Conservation (phyloP, 2,329 filamentous ascomycete genomes). For the Fusarium chlamydosporum region DNA sequence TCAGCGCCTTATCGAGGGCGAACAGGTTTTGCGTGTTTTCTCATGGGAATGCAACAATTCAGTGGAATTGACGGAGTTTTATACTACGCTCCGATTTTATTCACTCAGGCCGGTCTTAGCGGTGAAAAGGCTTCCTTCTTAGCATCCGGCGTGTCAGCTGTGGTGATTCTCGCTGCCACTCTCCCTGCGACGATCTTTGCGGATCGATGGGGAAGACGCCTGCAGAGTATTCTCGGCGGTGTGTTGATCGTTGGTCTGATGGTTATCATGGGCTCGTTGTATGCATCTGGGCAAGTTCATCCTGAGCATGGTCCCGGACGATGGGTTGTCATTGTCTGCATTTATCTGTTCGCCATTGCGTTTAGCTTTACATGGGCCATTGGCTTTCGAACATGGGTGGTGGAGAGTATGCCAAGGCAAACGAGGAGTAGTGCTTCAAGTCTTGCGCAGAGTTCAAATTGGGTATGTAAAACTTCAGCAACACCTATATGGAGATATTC, state of each 20-base stretch:
- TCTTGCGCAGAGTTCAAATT: constrained; percentile 68
- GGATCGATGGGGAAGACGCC: constrained; percentile 69
- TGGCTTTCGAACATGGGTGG: constrained; percentile 65
- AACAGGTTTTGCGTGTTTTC: constrained; percentile 67
- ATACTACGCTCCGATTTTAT: constrained; percentile 73
- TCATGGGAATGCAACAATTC: constrained; percentile 72
- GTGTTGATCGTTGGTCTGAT: constrained; percentile 65
- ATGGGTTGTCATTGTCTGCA: constrained; percentile 66
- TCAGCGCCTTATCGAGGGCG: constrained; percentile 58
- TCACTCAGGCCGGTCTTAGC: constrained; percentile 70
- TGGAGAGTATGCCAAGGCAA: constrained; percentile 69
- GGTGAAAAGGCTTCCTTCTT: constrained; percentile 67
- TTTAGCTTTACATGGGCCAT: constrained; percentile 67
- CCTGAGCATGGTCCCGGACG: constrained; percentile 56
- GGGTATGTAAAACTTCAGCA: constrained; percentile 51
- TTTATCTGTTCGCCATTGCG: constrained; percentile 64
- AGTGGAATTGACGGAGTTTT: constrained; percentile 73
- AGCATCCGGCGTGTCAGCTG: constrained; percentile 70
- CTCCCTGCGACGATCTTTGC: constrained; percentile 68
- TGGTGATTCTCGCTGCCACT: constrained; percentile 68
- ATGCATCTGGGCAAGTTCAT: constrained; percentile 60
- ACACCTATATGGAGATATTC: rapidly evolving
- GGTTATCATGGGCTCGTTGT: constrained; percentile 67
- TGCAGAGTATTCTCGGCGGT: constrained; percentile 67
- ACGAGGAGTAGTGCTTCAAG: constrained; percentile 69